These are phyloP conservation scores for Tolypocladium cylindrosporum DNA, from an alignment of 2,329 filamentous ascomycete genomes.

Conservation along the genomic window DNA sequence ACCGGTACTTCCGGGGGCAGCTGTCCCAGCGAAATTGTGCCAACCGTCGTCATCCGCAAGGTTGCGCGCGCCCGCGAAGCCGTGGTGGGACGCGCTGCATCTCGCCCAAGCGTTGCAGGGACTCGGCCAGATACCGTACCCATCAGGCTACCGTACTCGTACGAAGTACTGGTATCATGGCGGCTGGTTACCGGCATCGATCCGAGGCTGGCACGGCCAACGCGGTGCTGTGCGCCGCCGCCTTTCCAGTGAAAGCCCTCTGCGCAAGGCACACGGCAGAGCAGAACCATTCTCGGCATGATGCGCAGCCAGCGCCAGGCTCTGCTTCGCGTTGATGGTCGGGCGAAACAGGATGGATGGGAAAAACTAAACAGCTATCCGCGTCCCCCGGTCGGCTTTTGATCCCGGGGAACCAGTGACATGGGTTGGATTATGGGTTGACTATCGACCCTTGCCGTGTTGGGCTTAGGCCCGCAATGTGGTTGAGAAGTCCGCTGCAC, in stretches of 20 bases:
- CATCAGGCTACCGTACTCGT: background rate
- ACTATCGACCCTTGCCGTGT: slow-evolving; percentile 1
- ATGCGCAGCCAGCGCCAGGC: background rate
- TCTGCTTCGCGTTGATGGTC: background rate
- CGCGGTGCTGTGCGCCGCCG: background rate
- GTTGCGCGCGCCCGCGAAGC: background rate
- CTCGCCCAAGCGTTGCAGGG: background rate
- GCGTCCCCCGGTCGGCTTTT: background rate
- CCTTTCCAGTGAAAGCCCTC: background rate
- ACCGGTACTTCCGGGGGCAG: slow-evolving; percentile 9
- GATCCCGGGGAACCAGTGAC: background rate
- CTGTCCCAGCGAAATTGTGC: slow-evolving; percentile 7
- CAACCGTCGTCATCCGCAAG: background rate
- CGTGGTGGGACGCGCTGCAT: background rate
- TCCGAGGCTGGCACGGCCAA: background rate
- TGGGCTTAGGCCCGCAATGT: slow-evolving; percentile 10
- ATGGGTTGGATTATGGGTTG: background rate
- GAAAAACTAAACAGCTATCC: background rate
- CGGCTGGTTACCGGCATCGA: background rate
- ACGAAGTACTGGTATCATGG: background rate
- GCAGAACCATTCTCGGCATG: background rate
- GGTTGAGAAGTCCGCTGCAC: slow-evolving; percentile 11
- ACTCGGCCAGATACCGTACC: background rate
- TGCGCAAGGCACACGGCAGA: background rate
- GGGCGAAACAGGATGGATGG: background rate